Base-by-base conservation (phyloP, 805 yeast genomes). In the Pichia ethanolica region DNA sequence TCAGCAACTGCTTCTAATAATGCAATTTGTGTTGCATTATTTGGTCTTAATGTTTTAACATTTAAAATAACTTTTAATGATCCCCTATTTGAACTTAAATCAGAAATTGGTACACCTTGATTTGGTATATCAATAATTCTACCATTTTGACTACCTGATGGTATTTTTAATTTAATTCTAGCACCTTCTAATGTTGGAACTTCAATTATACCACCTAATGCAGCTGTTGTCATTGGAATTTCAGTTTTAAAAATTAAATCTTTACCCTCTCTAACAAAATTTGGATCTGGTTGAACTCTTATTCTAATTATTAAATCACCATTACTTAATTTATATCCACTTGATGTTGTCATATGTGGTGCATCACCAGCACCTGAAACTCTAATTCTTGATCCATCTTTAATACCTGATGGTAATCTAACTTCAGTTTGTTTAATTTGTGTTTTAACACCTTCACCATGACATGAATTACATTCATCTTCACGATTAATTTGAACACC, bases 1-100 rank as follows among this genome's bases (percentile, higher is more conserved):
- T 89, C 97, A 1, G 99, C 99, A 54, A 93, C 74, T 0, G 97
- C 96, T 65, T 93, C 99, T 60, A 95, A 74, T 48, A 93, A 71
- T 32, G 95, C 95, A 11, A 82, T 83, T 65, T 93, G 96, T 1
- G 93, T 83, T 12, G 91, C 86, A 27, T 86, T 83, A 48, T 77
- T 75, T 2, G 98, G 95, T 50, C 81, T 77, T 57, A 82, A 71
- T 5, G 89, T 80, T 59, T 79, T 78, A 14, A 93, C 85, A 45
- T 80, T 79, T 56, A 89, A 75, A 11, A 79, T 72, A 14, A 93
- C 87, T 58, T 79, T 82, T 78, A 90, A 72, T 59, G 85, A 87
- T 45, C 98, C 99, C 61, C 93, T 78, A 20, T 41, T 37, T 4
- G 36, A 10, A 30, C 35, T 41, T 52, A 73, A 71, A 40, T 67